Percentiles rank a stretch among this genome's conserved stretches.
phyloP scores from a whole-genome alignment of 495 filamentous ascomycete species.

The Trichoderma virens region DNA sequence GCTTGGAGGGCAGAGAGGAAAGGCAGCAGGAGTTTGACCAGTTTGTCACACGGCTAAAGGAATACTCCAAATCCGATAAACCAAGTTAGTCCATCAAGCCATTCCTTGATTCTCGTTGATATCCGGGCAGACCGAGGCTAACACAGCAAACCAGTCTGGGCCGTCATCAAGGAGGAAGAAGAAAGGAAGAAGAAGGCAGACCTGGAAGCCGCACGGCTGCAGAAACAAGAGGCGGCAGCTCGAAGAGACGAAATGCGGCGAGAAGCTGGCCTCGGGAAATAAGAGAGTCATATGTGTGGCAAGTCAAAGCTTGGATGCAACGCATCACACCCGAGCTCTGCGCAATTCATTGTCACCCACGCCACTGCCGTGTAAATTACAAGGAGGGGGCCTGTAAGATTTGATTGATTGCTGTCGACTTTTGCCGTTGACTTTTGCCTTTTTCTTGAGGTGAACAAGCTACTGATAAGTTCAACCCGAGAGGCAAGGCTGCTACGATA shows the following conservation, averaged over 20 bases:
- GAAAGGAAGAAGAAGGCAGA: slow-evolving; percentile 46
- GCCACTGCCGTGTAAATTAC: not conserved
- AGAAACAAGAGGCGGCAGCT: slow-evolving; percentile 54
- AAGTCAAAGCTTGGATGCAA: not conserved
- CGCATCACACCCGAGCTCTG: not conserved
- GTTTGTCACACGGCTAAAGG: slow-evolving; percentile 74
- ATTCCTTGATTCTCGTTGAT: not conserved
- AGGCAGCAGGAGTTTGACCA: slow-evolving; percentile 79
- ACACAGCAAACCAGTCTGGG: slow-evolving; percentile 48
- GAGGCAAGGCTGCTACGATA: not conserved
- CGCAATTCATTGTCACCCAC: not conserved
- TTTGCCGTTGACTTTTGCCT: no score
- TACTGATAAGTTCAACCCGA: not conserved
- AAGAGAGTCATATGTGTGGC: not conserved
- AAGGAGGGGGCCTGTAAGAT: not conserved
- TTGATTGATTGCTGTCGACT: not conserved
- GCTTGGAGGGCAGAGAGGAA: slow-evolving; percentile 63
- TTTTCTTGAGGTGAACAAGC: not conserved
- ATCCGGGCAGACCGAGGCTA: not conserved
- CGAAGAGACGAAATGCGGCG: slow-evolving; percentile 54
- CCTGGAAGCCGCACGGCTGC: slow-evolving; percentile 22
- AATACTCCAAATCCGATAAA: slow-evolving; percentile 85
- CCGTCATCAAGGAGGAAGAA: slow-evolving; percentile 57
- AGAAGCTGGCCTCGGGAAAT: slow-evolving; percentile 27
- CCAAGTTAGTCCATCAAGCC: slow-evolving; percentile 43